These are phyloP conservation scores for Physcomitrellopsis africana DNA, from an alignment of 225 moss, liverwort and hornwort species.

Conservation along the genomic window DNA sequence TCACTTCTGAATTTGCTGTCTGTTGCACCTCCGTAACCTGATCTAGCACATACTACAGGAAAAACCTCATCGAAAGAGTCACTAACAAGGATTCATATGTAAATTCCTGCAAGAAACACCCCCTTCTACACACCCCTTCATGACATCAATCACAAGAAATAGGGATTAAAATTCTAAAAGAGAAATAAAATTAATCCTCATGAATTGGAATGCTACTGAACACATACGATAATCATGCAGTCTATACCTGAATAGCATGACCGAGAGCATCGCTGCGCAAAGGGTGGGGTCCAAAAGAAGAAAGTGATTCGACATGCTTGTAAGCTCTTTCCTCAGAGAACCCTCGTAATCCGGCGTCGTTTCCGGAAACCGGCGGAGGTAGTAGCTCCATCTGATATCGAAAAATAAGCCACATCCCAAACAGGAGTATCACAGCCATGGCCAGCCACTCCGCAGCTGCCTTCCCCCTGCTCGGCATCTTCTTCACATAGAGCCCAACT, in stretches of 20 bases:
- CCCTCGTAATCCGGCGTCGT: constrained; percentile 54
- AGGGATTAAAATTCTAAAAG: too few relatives aligned
- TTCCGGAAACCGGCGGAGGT: constrained; percentile 61
- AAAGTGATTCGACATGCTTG: constrained; percentile 61
- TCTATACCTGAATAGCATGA: constrained; percentile 64
- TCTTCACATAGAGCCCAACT: background rate
- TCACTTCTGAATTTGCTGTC: constrained; percentile 59
- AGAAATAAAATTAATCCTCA: too few relatives aligned
- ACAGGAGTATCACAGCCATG: constrained; percentile 64
- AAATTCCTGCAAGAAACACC: too few relatives aligned
- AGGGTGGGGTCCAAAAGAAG: constrained; percentile 81
- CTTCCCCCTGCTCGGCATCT: constrained; percentile 19
- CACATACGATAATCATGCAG: background rate
- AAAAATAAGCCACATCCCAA: constrained; percentile 51
- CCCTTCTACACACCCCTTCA: too few relatives aligned
- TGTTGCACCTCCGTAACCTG: constrained; percentile 70
- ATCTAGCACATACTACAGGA: constrained; percentile 75
- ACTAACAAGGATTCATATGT: too few relatives aligned
- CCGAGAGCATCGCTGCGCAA: constrained; percentile 67
- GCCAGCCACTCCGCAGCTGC: constrained; percentile 75
- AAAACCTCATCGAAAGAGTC: background rate
- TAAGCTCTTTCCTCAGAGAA: constrained; percentile 80
- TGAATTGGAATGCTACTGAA: background rate
- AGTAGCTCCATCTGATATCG: constrained; percentile 57
- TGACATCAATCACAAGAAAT: too few relatives aligned